Evolutionary conservation across 257 asterid species (phyloP), one percentile per base, ranked within the genome.

Genomic region (Linaria vulgaris): DNA sequence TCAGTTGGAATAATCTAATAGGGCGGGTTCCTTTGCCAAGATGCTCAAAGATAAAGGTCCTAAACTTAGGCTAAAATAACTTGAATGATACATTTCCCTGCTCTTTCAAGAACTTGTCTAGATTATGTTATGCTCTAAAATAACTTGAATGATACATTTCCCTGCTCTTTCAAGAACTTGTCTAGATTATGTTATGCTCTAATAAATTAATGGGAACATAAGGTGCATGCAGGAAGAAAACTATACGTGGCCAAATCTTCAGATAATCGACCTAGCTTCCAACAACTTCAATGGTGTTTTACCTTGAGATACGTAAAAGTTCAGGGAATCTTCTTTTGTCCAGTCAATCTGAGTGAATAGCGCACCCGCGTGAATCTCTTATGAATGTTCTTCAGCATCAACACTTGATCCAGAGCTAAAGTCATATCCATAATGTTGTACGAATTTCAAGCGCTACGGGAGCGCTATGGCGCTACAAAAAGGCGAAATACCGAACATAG

Each of bases 51-150:
- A 21, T 79, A 12, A 56, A 82, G 72, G 77, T 81, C 11, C 48
- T 83, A 23, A 76, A 83, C 45, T 69, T 86, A 3, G 78, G 83
- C 21, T 61, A 46, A 58, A 86, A 83, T 62, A 64, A 5, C 14
- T 27, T 84, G 2, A 57, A 64, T 27, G 91, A 72, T 50, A 53
- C 10, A 1, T 76, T 79, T 47, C 91, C 95, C 1, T 81, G 82
- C 53, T 71, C 64, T 71, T 57, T 74, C 50, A 55, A 45, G 47
- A 66, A 49, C 63, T 52, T 72, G 57, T 55, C 80, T 5, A 64
- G 6, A 13, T 64, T 79, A 10, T 27, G 24, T 30, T 82, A 11
- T 67, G 79, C 24, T 56, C 17, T 74, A 83, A 83, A 86, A 83
- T 62, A 64, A 5, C 14, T 27, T 84, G 2, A 57, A 64, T 27